Evolutionary conservation across 2,329 filamentous ascomycete species (phyloP).

Genomic region (Reticulascus tulasneorum): DNA sequence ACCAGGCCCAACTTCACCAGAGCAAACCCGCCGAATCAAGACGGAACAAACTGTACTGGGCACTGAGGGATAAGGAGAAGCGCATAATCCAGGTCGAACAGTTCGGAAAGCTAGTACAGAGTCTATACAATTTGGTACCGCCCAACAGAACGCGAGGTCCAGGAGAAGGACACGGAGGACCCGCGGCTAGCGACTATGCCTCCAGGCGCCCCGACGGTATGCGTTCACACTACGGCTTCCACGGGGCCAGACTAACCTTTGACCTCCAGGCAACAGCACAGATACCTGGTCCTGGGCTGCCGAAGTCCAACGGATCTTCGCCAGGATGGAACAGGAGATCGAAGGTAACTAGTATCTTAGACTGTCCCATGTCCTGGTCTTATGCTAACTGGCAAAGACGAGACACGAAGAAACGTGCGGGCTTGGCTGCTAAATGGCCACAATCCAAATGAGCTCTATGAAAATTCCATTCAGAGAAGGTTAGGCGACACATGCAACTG

Average conservation of each 20-base stretch:
- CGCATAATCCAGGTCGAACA: slow-evolving; percentile 6
- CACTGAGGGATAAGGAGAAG: slow-evolving; percentile 9
- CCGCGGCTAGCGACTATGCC: not conserved
- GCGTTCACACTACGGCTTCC: not conserved
- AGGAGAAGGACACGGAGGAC: not conserved
- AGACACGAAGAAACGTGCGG: slow-evolving; percentile 9
- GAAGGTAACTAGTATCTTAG: not conserved
- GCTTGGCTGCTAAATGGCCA: slow-evolving; percentile 13
- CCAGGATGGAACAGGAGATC: not conserved
- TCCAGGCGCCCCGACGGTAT: too few species aligned
- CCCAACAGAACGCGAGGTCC: not conserved
- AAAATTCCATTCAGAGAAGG: slow-evolving; percentile 15
- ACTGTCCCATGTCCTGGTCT: rapidly evolving
- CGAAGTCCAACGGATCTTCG: not conserved
- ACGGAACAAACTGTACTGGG: slow-evolving; percentile 9
- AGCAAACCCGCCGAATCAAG: slow-evolving; percentile 1
- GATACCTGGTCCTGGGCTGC: not conserved
- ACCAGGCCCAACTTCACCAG: not conserved
- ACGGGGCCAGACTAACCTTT: too few species aligned
- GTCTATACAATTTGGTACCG: slow-evolving; percentile 9
- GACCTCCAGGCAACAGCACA: not conserved
- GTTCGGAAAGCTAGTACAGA: slow-evolving; percentile 7
- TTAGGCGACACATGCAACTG: slow-evolving; percentile 22
- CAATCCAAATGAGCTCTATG: slow-evolving; percentile 13
- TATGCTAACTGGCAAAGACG: not conserved